Evolutionary conservation across 1,139 yeast genomes (phyloP).

Genomic region (Komagataea norvegica): DNA sequence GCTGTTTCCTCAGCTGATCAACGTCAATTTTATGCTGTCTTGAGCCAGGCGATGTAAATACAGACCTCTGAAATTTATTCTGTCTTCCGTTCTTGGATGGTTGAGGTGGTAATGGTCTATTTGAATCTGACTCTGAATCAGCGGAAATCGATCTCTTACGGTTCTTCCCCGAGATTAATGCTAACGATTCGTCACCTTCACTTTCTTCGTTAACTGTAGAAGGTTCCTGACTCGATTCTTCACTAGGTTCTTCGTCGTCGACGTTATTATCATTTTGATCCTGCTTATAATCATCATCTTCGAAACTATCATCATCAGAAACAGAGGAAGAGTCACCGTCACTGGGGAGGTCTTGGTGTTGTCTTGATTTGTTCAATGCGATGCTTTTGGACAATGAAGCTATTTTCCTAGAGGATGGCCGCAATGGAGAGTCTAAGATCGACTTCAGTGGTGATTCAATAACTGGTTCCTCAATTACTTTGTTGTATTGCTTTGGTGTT

Average conservation of each 20-base stretch:
- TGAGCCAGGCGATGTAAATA: slow-evolving; percentile 1
- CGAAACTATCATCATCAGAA: not conserved
- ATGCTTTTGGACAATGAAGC: slow-evolving; percentile 14
- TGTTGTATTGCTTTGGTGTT: slow-evolving; percentile 2
- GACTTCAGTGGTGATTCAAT: slow-evolving; percentile 18
- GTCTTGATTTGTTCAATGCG: slow-evolving; percentile 7
- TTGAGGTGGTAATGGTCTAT: not conserved
- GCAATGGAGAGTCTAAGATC: slow-evolving; percentile 21
- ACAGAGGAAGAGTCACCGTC: not conserved
- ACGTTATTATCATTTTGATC: not conserved
- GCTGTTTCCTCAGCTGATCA: slow-evolving; percentile 17
- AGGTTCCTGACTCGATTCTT: no score
- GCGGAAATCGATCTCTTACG: not conserved
- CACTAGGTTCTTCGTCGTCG: slow-evolving; percentile 2
- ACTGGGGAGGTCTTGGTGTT: not conserved
- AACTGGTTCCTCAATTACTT: not conserved
- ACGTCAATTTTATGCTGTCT: slow-evolving; percentile 19
- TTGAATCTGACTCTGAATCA: not conserved
- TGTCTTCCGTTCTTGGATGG: slow-evolving; percentile 5
- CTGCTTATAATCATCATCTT: slow-evolving; percentile 3
- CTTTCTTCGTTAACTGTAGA: slow-evolving; percentile 2
- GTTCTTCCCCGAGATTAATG: not conserved
- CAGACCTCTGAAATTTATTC: slow-evolving; percentile 18
- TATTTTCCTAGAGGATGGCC: slow-evolving; percentile 12
- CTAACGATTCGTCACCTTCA: slow-evolving; percentile 8